phyloP scores from a whole-genome alignment of 176 grass and related monocot genomes.

The Hsuehochloa calcarea region DNA sequence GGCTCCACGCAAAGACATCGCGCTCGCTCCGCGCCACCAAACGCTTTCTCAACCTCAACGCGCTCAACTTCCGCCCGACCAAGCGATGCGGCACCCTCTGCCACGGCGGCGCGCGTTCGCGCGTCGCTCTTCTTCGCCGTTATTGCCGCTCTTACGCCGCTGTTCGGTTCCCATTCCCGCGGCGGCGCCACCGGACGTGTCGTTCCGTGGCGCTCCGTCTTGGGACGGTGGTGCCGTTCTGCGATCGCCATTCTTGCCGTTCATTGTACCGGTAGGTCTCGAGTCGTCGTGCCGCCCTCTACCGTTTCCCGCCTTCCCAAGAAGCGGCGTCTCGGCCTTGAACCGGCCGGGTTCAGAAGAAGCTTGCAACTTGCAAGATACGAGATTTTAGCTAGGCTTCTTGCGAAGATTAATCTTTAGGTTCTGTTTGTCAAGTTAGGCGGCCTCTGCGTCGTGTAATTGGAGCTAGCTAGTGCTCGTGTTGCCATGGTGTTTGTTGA shows the following conservation, averaged over 20 bases:
- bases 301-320: conserved; percentile 44
- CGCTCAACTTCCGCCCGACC: conserved; percentile 78
- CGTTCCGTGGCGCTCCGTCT: conserved; percentile 69
- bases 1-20: conserved; percentile 80
- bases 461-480: background rate
- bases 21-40: conserved; percentile 56
- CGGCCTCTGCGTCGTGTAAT: background rate
- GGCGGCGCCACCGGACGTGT: conserved; percentile 26
- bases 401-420: conserved; percentile 18
- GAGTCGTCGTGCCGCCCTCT: conserved; percentile 46
- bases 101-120: conserved; percentile 17
- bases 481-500: conserved; percentile 10
- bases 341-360: background rate
- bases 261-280: conserved; percentile 64
- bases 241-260: conserved; percentile 65
- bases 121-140: conserved; percentile 78
- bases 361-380: conserved; percentile 8
- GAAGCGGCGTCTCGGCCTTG: conserved; percentile 16
- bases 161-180: conserved; percentile 42
- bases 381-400: conserved; percentile 20
- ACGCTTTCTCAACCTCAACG: conserved; percentile 92
- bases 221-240: conserved; percentile 70
- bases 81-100: conserved; percentile 57
- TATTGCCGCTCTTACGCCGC: conserved; percentile 71
- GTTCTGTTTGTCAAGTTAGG: background rate